Base-by-base conservation (phyloP, 2,329 filamentous ascomycete genomes). In the Botrytis paeoniae region DNA sequence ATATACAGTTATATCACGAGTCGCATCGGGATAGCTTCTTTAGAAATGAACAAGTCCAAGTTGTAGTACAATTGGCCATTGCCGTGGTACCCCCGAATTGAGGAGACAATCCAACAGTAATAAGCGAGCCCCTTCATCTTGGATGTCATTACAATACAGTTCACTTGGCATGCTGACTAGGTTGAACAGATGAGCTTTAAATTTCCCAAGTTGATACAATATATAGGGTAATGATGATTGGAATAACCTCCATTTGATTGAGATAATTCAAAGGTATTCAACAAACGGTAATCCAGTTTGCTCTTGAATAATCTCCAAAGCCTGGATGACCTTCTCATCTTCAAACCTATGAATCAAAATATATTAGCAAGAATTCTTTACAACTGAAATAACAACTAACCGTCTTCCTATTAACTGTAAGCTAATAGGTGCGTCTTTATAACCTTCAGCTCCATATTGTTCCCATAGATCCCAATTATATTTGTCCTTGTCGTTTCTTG, bases 391-490 rank as follows among this genome's bases (percentile, higher is more conserved):
- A 39, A 32, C 20, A n/a, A 70, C 75, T 70, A 73, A 79, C 79
- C 78, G 75, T 71, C 80, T 74, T 7, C 79, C 82, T 39, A 84
- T 81, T 37, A 84, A 72, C 75, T 84, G 84, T 74, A 85, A 77
- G 64, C 81, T 81, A 29, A 85, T 80, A 5, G 84, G 84, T 41
- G 83, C 81, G 70, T 81, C 82, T 48, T 76, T 78, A 69, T 83
- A 85, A 12, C 81, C 82, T 64, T 82, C 79, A 1, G 78, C 79
- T 3, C 80, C 82, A 73, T 81, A 76, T 66, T 81, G 66, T 64
- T 78, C 76, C 81, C 82, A 84, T 25, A 81, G 72, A 61, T 79
- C 77, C 73, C 77, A 80, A 69, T 80, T 81, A 39, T 76, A 78
- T 65, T 74, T 75, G 73, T 82, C 80, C 54, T 76, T 77, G 76